phyloP scores from a whole-genome alignment of 2,329 filamentous ascomycete species.

The Ambrosiella cleistominuta region DNA sequence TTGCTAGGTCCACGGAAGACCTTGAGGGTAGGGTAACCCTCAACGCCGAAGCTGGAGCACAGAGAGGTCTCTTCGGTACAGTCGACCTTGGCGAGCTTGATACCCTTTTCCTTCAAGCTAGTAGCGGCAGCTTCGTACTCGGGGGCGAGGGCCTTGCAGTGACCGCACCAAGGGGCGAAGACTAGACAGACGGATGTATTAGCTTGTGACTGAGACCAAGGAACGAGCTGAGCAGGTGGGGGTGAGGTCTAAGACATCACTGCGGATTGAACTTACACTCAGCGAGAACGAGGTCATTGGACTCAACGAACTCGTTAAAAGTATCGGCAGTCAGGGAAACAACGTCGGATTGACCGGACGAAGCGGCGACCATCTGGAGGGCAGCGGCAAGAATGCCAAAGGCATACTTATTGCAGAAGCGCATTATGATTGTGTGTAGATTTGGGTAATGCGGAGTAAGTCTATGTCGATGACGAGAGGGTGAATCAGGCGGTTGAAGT shows the following conservation, averaged over 20 bases:
- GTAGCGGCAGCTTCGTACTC: constrained; percentile 82
- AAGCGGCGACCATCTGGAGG: constrained; percentile 39
- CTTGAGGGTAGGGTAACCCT: constrained; percentile 98
- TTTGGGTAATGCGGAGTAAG: not conserved
- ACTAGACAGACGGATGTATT: constrained; percentile 32
- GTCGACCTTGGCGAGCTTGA: constrained; percentile 73
- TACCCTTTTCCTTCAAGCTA: constrained; percentile 71
- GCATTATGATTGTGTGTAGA: constrained; percentile 24
- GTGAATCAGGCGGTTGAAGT: constrained; percentile 15
- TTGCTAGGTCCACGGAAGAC: constrained; percentile 86
- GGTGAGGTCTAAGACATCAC: not conserved
- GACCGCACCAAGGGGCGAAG: constrained; percentile 92
- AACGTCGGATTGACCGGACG: constrained; percentile 51
- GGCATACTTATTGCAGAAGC: constrained; percentile 29
- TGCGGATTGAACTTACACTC: constrained; percentile 50
- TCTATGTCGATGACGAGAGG: constrained; percentile 4
- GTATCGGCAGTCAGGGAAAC: constrained; percentile 67
- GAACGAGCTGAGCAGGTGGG: not conserved
- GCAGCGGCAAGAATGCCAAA: constrained; percentile 38
- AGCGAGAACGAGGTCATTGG: constrained; percentile 76
- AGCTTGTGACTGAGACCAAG: constrained; percentile 17
- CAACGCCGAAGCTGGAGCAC: constrained; percentile 76
- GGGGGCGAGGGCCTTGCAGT: constrained; percentile 94
- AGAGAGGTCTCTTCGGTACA: constrained; percentile 90
- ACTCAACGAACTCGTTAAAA: constrained; percentile 72